phyloP scores from a whole-genome alignment of 164 flowering plant genomes.

The Piper betle region DNA sequence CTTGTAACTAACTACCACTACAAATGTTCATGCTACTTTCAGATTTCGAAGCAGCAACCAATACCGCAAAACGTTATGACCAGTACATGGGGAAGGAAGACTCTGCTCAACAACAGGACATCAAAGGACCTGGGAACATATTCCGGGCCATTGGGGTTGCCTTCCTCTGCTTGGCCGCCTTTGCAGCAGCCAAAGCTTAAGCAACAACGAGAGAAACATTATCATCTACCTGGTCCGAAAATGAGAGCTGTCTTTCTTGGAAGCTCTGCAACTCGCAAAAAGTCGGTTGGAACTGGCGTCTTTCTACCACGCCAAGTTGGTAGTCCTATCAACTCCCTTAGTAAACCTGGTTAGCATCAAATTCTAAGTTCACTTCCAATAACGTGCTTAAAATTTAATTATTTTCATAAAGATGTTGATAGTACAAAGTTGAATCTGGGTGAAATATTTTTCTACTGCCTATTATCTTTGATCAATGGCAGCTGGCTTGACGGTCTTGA shows the following conservation, averaged over 20 bases:
- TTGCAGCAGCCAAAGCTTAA: constrained; percentile 17
- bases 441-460: not conserved
- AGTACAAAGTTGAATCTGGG: too few relatives aligned
- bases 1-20: not conserved
- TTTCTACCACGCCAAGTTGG: constrained; percentile 44
- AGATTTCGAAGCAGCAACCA: constrained; percentile 34
- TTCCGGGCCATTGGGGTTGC: constrained; percentile 24
- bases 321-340: constrained; percentile 22
- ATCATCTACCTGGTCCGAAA: constrained; percentile 19
- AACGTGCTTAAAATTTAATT: too few relatives aligned
- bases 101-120: not conserved
- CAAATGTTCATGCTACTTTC: constrained; percentile 4
- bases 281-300: constrained; percentile 52
- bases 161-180: constrained; percentile 52
- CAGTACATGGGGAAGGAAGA: constrained; percentile 16
- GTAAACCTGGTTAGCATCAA: constrained; percentile 31
- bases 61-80: constrained; percentile 24
- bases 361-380: not conserved
- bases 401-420: not conserved
- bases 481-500: constrained; percentile 52
- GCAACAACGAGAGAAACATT: constrained; percentile 4
- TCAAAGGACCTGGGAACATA: not conserved
- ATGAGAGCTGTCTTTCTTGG: constrained; percentile 46
- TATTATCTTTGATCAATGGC: not conserved
- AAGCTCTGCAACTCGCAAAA: constrained; percentile 25